Evolutionary conservation across 208 protist genomes (phyloP).

Genomic region (Crithidia mellificae): DNA sequence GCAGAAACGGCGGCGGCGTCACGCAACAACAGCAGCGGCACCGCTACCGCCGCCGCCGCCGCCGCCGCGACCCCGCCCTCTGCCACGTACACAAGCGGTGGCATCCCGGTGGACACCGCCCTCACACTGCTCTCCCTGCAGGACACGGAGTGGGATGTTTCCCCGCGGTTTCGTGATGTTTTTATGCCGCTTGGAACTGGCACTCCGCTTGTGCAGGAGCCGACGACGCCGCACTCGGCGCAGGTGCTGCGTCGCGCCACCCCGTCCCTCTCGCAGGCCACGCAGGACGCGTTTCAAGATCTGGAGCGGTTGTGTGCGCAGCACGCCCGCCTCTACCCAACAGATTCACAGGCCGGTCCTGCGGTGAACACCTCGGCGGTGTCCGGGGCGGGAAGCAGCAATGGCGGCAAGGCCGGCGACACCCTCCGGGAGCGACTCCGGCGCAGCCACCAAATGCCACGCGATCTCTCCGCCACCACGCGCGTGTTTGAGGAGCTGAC

Average conservation of each 20-base stretch:
- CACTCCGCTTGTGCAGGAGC: not conserved
- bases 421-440: slow-evolving; percentile 5
- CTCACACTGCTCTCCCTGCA: slow-evolving; percentile 4
- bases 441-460: slow-evolving; percentile 20
- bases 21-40: not conserved
- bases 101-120: not conserved
- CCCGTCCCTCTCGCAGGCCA: slow-evolving; percentile 8
- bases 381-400: no score
- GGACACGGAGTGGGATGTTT: slow-evolving; percentile 1
- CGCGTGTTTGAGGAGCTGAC: slow-evolving; percentile 20
- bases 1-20: not conserved
- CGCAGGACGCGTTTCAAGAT: slow-evolving; percentile 21
- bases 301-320: slow-evolving; percentile 10
- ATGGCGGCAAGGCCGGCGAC: not conserved
- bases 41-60: not conserved
- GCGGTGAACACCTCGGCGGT: not conserved
- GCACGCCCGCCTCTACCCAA: not conserved
- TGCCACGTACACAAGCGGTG: no score
- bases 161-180: not conserved
- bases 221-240: not conserved
- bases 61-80: not conserved
- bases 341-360: not conserved
- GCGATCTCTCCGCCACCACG: slow-evolving; percentile 10
- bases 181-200: not conserved
- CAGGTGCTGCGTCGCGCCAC: not conserved